Evolutionary conservation across 2,329 filamentous ascomycete species (phyloP), one percentile per base, ranked within the genome.

Genomic region (Elsinoe necatrix): DNA sequence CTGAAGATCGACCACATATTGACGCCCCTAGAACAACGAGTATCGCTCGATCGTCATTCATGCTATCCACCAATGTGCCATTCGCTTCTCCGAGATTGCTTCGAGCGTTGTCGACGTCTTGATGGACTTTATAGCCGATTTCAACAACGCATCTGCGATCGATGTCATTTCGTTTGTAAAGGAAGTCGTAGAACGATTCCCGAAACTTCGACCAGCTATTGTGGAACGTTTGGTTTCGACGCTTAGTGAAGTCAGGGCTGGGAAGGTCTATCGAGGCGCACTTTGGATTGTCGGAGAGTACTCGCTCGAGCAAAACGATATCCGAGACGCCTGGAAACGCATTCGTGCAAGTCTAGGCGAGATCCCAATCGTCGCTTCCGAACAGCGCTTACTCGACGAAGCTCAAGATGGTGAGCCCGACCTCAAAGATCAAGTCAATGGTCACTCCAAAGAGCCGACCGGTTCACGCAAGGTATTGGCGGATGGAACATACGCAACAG

Each of bases 81-180:
- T 98, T 78, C 96, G 95, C 69, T 97, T 97, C 76, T 97, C 93
- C 9, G 92, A 98, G 72, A 92, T 98, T 61, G 93, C 93, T 23
- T 88, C 92, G 45, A 97, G 89, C 68, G 93, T 98, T 14, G 93
- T 98, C 56, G 93, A 93, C 62, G 81, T 96, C 43, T 80, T 98
- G 55, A 98, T 98, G 93, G 93, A 98, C 72, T 97, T 97, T 69
- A 96, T 98, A 67, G 89, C 88, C 54, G 93, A 98, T 71, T 96
- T 97, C 71, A 97, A 95, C 77, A 96, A 95, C 68, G 87, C 88
- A 43, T 95, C 92, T 1, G 93, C 93, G 1, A 89, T 98, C 27
- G 93, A 98, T 71, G 92, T 98, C 55, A 97, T 98, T 68, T 91
- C 89, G 56, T 98, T 98, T 68, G 91, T 98, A 61, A 98, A 98